These are phyloP conservation scores for Thamnidium elegans DNA, from an alignment of 192 early-diverging fungal genomes.

Conservation along the genomic window DNA sequence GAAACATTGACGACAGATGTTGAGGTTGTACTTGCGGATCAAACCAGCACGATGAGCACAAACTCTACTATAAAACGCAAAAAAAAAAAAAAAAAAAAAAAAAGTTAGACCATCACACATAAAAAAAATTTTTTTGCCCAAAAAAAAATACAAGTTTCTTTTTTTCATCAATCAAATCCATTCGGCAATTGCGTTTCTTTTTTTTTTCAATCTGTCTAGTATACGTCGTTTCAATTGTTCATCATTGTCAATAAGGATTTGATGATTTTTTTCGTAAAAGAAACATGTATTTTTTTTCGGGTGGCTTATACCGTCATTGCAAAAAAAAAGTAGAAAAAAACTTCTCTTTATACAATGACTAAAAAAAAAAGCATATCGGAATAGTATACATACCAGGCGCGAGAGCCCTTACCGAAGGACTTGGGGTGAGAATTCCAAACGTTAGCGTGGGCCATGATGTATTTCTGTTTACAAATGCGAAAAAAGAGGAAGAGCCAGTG, in stretches of 20 bases:
- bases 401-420: conserved; percentile 97
- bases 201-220: too few species aligned
- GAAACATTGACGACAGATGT: conserved; percentile 99
- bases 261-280: background rate
- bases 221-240: too few species aligned
- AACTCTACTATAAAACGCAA: conserved; percentile 70
- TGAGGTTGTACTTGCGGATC: conserved; percentile 99
- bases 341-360: background rate
- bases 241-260: background rate
- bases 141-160: too few species aligned
- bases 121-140: background rate
- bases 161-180: too few species aligned
- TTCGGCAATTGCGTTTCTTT: too few species aligned
- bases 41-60: conserved; percentile 99
- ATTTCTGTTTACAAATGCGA: conserved; percentile 36
- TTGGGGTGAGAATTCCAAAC: conserved; percentile 98
- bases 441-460: conserved; percentile 86
- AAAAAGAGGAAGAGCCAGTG: conserved; percentile 13
- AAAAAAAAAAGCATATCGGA: background rate
- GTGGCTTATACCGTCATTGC: conserved; percentile 6
- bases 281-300: background rate
- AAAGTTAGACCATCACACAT: too few species aligned
- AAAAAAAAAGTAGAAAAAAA: background rate
- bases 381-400: conserved; percentile 74
- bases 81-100: too few species aligned